phyloP scores from a whole-genome alignment of 2,329 filamentous ascomycete genomes.

The Huntiella moniliformis region DNA sequence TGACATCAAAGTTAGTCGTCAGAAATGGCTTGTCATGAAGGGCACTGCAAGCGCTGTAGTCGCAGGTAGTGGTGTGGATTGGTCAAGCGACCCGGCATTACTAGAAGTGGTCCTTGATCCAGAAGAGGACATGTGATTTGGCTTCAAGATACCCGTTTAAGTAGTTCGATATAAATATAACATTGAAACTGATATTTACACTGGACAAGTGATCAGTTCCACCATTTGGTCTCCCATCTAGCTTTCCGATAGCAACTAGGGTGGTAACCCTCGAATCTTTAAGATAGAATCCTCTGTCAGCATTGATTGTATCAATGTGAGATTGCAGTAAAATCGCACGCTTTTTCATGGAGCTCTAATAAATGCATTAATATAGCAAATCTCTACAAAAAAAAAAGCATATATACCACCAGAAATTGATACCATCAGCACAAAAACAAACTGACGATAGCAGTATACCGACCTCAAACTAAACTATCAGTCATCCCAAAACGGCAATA shows the following conservation, averaged over 20 bases:
- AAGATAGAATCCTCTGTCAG: too few species aligned
- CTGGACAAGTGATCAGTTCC: too few species aligned
- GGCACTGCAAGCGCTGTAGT: slow-evolving; percentile 61
- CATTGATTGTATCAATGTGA: too few species aligned
- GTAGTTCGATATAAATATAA: background rate
- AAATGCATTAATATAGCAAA: background rate
- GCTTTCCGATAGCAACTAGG: too few species aligned
- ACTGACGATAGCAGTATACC: background rate
- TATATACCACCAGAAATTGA: background rate
- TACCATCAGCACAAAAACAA: background rate
- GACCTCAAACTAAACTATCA: background rate
- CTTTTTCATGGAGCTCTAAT: background rate
- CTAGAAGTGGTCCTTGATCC: slow-evolving; percentile 53
- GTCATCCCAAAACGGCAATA: slow-evolving; percentile 6
- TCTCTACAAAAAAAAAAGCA: background rate
- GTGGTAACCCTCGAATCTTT: too few species aligned
- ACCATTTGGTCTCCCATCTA: too few species aligned
- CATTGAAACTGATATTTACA: background rate
- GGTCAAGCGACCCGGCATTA: slow-evolving; percentile 51
- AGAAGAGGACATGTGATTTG: slow-evolving; percentile 23
- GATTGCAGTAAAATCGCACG: too few species aligned
- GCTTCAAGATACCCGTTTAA: background rate
- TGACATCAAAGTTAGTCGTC: slow-evolving; percentile 41
- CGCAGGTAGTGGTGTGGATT: slow-evolving; percentile 66
- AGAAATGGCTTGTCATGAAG: slow-evolving; percentile 58